Evolutionary conservation across 1,284 basidiomycete genomes (phyloP), one percentile per base, ranked within the genome.

Genomic region (Omphalotus olearius): DNA sequence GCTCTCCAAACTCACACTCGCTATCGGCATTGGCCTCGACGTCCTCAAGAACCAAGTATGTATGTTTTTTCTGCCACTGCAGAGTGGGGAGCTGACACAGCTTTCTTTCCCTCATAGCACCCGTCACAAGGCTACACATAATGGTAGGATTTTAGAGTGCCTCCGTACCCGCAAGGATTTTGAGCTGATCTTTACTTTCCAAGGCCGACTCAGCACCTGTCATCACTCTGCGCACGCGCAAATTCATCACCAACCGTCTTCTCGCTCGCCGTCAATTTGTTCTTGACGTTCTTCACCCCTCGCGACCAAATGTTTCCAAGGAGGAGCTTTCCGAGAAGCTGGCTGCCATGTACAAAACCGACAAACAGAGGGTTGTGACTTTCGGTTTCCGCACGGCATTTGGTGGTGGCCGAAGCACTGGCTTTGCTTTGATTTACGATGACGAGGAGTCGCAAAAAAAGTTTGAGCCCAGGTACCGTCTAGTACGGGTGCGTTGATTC

Each of bases 241-340:
- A 99, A 81, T 99, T 99, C 83, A 92, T 98, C 74, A 98, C 95
- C 66, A 99, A 99, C 87, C 93, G 94, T 62, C 89, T 99, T 61
- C 82, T 99, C 56, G 88, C 93, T 67, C 91, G 97, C 66, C 84
- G 85, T 59, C 90, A 92, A 77, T 94, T 96, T 67, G 83, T 98
- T 63, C 79, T 98, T 58, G 96, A 98, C 66, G 84, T 99, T 66
- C 87, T 98, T 64, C 97, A 99, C 79, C 96, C 97, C 35, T 89
- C 86, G 54, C 92, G 95, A 57, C 74, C 97, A 59, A 99, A 97
- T 72, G 91, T 99, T 68, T 90, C 96, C 67, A 94, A 92, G 76
- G 74, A 81, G 53, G 96, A 99, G 68, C 83, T 99, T 64, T 80
- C 85, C 54, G 95, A 98, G 72, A 97, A 96, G 77, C 88, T 99